Evolutionary conservation across 2,329 filamentous ascomycete genomes (phyloP).

Genomic region (Exophiala alcalophila): DNA sequence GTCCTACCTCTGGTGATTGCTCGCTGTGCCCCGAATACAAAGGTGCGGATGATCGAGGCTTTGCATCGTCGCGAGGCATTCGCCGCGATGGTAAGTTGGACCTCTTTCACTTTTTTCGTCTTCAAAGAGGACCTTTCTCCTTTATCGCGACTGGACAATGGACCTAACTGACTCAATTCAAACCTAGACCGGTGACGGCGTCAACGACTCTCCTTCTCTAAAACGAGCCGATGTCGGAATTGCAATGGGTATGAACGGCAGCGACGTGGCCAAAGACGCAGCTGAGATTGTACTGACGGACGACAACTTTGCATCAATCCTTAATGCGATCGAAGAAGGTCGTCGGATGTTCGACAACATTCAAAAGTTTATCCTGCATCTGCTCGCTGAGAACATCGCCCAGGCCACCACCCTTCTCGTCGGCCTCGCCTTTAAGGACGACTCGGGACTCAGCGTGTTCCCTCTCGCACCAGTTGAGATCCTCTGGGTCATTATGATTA

Average conservation of each 20-base stretch:
- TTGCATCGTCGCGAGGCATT: constrained; percentile 60
- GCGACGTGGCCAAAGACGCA: constrained; percentile 73
- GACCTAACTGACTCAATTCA: too few species aligned
- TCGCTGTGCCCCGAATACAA: constrained; percentile 59
- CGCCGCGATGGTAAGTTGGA: constrained; percentile 63
- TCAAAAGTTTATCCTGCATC: constrained; percentile 79
- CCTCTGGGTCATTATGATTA: constrained; percentile 93
- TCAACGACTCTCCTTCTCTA: constrained; percentile 81
- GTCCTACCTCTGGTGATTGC: constrained; percentile 57
- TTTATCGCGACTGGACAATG: too few species aligned
- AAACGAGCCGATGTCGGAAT: constrained; percentile 82
- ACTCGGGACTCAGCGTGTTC: constrained; percentile 70
- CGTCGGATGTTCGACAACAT: constrained; percentile 87
- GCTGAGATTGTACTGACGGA: constrained; percentile 69
- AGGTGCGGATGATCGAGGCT: constrained; percentile 80
- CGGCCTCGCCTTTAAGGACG: constrained; percentile 77
- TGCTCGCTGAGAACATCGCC: constrained; percentile 77
- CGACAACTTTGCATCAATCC: constrained; percentile 84
- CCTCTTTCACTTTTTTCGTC: too few species aligned
- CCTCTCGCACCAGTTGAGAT: constrained; percentile 82
- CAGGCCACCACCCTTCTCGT: constrained; percentile 78
- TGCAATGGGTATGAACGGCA: constrained; percentile 77
- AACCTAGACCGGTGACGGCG: constrained; percentile 70
- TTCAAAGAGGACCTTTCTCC: too few species aligned
- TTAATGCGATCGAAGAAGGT: constrained; percentile 78